Base-by-base conservation (phyloP, 768 basidiomycete genomes). In the Auricularia sp. region DNA sequence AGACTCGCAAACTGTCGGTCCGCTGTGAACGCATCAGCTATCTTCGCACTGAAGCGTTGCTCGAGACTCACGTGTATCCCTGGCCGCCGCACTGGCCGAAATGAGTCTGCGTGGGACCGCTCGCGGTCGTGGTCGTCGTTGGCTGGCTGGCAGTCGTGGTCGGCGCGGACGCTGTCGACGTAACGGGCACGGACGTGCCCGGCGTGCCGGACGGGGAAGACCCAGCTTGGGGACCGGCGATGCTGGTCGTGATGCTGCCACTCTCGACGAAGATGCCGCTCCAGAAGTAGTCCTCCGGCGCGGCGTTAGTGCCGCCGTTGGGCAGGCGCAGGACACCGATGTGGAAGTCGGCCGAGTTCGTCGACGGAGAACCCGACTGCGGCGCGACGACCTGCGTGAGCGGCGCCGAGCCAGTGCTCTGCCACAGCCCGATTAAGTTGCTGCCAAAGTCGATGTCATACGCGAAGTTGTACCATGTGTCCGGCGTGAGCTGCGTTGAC, bases 401-500 rank as follows among this genome's bases (percentile, higher is more conserved):
- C 1, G 83, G 79, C 56, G 66, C 70, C 5, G 75, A 73, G 23
- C 80, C 82, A 8, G 80, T 83, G 5, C 81, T 83, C 4, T 81
- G 79, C 81, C 82, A 87, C 18, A 87, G 78, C 29, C 84, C 83
- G 61, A 85, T 82, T 1, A 81, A 84, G 29, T 74, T 72, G 2
- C 76, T 76, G 47, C 75, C 76, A 74, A 87, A 86, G 81, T 85
- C 60, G 69, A 85, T 85, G 66, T 86, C 84, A 68, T 86, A 86
- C 36, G 84, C 84, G 67, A 87, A 85, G 77, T 86, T 86, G 75
- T 79, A 83, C 84, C 84, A 87, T 60, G 77, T 79, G 43, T 78
- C 80, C 5, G 84, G 75, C 16, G 74, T 76, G 73, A 82, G 82
- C 1, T 81, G 75, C 1, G 79, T 78, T 61, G 77, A 74, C 82